Evolutionary conservation across 164 flowering plant genomes (phyloP).

Genomic region (Macadamia integrifolia): DNA sequence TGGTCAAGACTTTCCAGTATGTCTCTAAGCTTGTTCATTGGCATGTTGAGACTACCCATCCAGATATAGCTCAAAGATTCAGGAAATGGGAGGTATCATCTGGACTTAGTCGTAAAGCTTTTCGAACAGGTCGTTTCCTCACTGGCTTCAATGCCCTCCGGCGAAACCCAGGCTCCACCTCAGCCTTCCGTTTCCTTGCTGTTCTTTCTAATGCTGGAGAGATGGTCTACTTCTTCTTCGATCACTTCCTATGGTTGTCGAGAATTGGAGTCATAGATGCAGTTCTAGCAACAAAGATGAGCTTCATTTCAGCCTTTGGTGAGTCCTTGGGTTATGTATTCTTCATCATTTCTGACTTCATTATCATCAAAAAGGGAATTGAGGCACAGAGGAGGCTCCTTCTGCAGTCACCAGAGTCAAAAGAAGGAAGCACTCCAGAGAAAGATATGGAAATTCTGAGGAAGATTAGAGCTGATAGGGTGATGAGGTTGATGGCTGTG

Average conservation of each 20-base stretch:
- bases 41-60: constrained; percentile 48
- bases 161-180: constrained; percentile 59
- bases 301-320: constrained; percentile 89
- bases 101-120: constrained; percentile 85
- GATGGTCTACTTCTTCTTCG: constrained; percentile 97
- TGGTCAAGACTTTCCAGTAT: constrained; percentile 95
- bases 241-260: constrained; percentile 83
- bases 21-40: constrained; percentile 85
- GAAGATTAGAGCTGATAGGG: constrained; percentile 63
- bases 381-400: constrained; percentile 34
- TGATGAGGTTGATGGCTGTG: constrained; percentile 87
- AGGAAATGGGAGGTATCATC: constrained; percentile 86
- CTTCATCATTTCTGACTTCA: constrained; percentile 60
- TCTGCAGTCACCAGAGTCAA: neutral
- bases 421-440: constrained; percentile 13
- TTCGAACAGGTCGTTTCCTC: constrained; percentile 77
- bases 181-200: constrained; percentile 41
- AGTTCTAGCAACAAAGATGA: constrained; percentile 55
- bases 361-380: constrained; percentile 48
- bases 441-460: constrained; percentile 23
- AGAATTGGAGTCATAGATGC: constrained; percentile 69
- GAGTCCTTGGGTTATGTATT: constrained; percentile 85
- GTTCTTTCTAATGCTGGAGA: constrained; percentile 77
- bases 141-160: constrained; percentile 84
- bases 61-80: constrained; percentile 45